phyloP scores from a whole-genome alignment of 495 filamentous ascomycete species.

The Glutinoglossum americanum region DNA sequence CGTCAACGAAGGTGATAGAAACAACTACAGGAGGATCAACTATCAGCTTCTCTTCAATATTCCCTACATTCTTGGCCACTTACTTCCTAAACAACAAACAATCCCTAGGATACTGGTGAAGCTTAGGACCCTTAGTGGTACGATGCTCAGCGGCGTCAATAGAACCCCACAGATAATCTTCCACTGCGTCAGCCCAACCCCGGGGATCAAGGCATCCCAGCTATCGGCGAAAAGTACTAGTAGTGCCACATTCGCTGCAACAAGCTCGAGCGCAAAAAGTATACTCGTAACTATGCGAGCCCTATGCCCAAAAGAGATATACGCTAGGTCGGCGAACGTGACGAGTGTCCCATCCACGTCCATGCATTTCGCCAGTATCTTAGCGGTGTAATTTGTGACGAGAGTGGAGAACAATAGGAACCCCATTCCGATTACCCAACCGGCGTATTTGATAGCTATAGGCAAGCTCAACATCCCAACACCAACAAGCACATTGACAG shows the following conservation, averaged over 20 bases:
- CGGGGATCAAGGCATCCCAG: constrained; percentile 56
- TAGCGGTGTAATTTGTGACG: constrained; percentile 71
- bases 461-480: constrained; percentile 78
- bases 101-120: constrained; percentile 85
- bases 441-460: constrained; percentile 71
- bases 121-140: constrained; percentile 66
- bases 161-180: constrained; percentile 71
- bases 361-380: constrained; percentile 69
- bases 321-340: constrained; percentile 88
- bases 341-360: constrained; percentile 60
- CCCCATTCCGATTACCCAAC: constrained; percentile 67
- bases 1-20: constrained; percentile 60
- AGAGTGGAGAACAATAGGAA: constrained; percentile 54
- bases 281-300: constrained; percentile 63
- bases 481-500: constrained; percentile 84
- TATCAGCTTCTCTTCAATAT: not conserved
- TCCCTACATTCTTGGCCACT: constrained; percentile 17
- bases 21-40: constrained; percentile 35
- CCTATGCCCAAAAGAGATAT: constrained; percentile 68
- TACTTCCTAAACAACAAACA: constrained; percentile 65
- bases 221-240: constrained; percentile 89
- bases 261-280: constrained; percentile 70
- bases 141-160: constrained; percentile 63
- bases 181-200: constrained; percentile 49
- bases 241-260: constrained; percentile 77